phyloP scores from a whole-genome alignment of 1,284 basidiomycete genomes.

The Sphagnurus paluster region DNA sequence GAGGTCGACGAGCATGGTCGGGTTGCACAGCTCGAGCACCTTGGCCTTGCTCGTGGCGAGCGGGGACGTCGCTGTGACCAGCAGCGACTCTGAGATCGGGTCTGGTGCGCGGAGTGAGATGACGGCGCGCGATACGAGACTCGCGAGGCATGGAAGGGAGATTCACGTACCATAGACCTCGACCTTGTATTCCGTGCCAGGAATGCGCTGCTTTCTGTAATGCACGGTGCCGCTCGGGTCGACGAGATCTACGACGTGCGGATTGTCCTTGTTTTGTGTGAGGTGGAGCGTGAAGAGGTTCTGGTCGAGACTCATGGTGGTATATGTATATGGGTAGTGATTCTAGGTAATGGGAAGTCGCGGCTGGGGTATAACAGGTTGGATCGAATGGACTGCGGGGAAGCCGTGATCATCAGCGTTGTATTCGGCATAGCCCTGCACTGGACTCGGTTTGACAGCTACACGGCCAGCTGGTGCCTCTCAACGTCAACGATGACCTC shows the following conservation, averaged over 20 bases:
- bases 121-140: neutral
- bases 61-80: constrained; percentile 65
- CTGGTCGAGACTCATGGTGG: constrained; percentile 71
- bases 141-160: too few relatives aligned
- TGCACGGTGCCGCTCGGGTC: constrained; percentile 62
- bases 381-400: too few relatives aligned
- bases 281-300: constrained; percentile 78
- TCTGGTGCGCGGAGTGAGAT: constrained; percentile 41
- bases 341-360: neutral
- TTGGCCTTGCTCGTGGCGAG: constrained; percentile 69
- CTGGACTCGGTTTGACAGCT: too few relatives aligned
- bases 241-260: constrained; percentile 63
- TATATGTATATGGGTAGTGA: neutral
- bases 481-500: too few relatives aligned
- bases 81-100: constrained; percentile 62
- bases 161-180: constrained; percentile 61
- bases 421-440: too few relatives aligned
- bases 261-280: constrained; percentile 55
- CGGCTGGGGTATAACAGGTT: too few relatives aligned
- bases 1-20: constrained; percentile 66
- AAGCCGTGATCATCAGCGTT: too few relatives aligned
- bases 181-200: constrained; percentile 53
- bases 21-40: constrained; percentile 74
- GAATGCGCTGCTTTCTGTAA: constrained; percentile 66
- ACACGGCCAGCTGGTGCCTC: too few relatives aligned